Evolutionary conservation across 306 rosid species (phyloP), one percentile per base, ranked within the genome.

Genomic region (Vigna reflexopilosa): DNA sequence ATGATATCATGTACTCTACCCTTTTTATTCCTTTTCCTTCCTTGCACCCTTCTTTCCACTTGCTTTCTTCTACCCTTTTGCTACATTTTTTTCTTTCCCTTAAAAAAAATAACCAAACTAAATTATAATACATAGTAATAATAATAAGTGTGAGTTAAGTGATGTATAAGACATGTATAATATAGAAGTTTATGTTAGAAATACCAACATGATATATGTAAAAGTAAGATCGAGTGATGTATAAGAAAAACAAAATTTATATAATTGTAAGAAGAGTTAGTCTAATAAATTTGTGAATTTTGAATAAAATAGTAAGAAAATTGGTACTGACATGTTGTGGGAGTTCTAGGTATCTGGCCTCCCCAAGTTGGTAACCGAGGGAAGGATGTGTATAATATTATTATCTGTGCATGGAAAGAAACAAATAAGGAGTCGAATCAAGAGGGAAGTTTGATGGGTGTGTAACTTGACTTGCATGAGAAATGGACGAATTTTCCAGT

Each of bases 361-460:
- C 55, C 81, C 77, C 82, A 57, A 66, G 59, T 77, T 83, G 79
- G 26, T 19, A 77, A 69, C 66, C 12, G 44, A 75, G 56, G 17
- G 28, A 52, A 45, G 4, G 1, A 45, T 2, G 13, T 2, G 10
- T 42, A 12, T 52, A 52, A 19, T 2, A 61, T 68, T 51, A 80
- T 73, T 50, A 77, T 56, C 8, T 10, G 24, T 40, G 50, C 45
- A 72, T 81, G 42, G 28, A 58, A 58, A 26, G 8, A 73, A 75
- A 51, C 42, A 79, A 66, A 76, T 47, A 79, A 80, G 48, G 51
- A 79, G 80, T 86, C 79, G 88, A 78, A 80, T 86, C 75, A 70
- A 81, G 87, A 83, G 79, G 85, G 91, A 82, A 81, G 83, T 83
- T 79, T 84, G 45, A 81, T 51, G 76, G 78, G 67, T 82, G 73